These are phyloP conservation scores for Nissolia schottii DNA, from an alignment of 306 rosid species.

Conservation along the genomic window DNA sequence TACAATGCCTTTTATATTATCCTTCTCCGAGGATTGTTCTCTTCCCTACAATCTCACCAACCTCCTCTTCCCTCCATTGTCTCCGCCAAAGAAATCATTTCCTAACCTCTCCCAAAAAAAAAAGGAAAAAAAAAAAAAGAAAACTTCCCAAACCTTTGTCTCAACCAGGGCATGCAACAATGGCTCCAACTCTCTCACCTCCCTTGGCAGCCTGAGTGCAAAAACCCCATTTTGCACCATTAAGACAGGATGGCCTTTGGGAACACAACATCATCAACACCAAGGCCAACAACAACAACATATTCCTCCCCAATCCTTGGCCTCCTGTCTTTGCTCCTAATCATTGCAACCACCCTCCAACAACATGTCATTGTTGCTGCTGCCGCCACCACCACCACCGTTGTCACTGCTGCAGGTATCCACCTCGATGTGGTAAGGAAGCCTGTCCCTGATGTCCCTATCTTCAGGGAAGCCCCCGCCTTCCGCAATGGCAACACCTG, in stretches of 20 bases:
- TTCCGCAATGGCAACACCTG: constrained; percentile 62
- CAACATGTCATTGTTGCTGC: background rate
- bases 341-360: background rate
- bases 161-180: constrained; percentile 24
- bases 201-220: constrained; percentile 11
- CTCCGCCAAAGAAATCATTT: constrained; percentile 5
- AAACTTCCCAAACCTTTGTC: constrained; percentile 12
- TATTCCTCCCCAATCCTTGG: constrained; percentile 14
- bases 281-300: background rate
- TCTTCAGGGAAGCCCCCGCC: constrained; percentile 70
- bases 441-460: constrained; percentile 34
- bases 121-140: too few relatives aligned
- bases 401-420: constrained; percentile 4
- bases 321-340: constrained; percentile 51
- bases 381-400: background rate
- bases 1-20: background rate
- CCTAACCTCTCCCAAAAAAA: constrained; percentile 22
- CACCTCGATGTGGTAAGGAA: constrained; percentile 52
- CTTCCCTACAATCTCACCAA: constrained; percentile 63
- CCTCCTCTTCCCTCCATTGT: constrained; percentile 2
- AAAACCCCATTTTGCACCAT: constrained; percentile 11
- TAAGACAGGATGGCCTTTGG: constrained; percentile 71
- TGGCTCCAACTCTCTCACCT: constrained; percentile 50
- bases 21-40: constrained; percentile 55
- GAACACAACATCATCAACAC: background rate